Percentiles rank a stretch among this genome's conserved stretches.
Conservation (phyloP, 2,329 filamentous ascomycete genomes). For the Madurella fahalii region DNA sequence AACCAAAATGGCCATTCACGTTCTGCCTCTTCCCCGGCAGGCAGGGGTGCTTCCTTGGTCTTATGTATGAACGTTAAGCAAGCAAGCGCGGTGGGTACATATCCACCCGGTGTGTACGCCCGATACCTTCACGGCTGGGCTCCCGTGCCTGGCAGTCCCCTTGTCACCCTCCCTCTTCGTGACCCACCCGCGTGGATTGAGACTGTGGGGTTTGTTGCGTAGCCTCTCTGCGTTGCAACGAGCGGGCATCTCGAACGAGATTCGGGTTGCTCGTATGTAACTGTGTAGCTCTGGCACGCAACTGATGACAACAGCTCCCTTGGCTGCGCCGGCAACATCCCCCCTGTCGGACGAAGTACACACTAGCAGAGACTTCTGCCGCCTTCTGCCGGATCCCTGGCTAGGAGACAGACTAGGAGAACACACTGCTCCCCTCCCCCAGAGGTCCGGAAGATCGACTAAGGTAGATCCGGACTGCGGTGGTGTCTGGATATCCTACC, state of each 20-base stretch:
- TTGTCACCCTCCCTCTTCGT: neutral
- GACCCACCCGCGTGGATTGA: conserved; percentile 6
- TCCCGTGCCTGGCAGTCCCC: too few relatives aligned
- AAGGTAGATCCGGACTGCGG: conserved; percentile 1
- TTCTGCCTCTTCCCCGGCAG: neutral
- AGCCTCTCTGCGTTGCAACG: neutral
- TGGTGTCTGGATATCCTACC: neutral
- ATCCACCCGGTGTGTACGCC: neutral
- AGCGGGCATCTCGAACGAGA: neutral
- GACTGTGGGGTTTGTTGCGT: conserved; percentile 14
- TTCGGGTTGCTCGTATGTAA: neutral
- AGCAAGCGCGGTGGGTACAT: conserved; percentile 2
- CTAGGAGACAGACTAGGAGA: conserved; percentile 1
- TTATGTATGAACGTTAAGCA: conserved; percentile 6
- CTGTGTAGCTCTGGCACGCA: conserved; percentile 2
- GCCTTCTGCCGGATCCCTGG: conserved; percentile 21
- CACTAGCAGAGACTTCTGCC: conserved; percentile 21
- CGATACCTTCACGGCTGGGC: too few relatives aligned
- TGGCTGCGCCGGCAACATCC: neutral
- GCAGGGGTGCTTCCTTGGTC: neutral
- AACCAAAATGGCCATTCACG: conserved; percentile 10
- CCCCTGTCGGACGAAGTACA: conserved; percentile 7
- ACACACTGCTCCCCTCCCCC: conserved; percentile 6
- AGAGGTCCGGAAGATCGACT: conserved; percentile 3
- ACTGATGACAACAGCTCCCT: neutral